Evolutionary conservation across 2,329 filamentous ascomycete genomes (phyloP), one percentile per base, ranked within the genome.

Genomic region (Colletotrichum ledebouriae): DNA sequence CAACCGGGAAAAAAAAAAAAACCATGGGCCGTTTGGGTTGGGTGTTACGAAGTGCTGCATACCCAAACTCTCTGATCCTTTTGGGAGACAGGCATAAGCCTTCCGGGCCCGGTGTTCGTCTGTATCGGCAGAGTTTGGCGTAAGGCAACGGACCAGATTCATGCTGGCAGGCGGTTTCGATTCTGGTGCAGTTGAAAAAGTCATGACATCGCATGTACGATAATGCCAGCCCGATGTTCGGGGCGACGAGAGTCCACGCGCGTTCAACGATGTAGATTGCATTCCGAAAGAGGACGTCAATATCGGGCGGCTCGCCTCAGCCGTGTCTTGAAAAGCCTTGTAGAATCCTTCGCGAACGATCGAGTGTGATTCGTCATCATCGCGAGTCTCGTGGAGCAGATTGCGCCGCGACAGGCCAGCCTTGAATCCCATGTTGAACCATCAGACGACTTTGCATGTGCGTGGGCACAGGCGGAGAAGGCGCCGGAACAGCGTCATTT

Each of bases 81-180:
- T 46, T 46, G 42, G 41, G n/a, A 33, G 29, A 12, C n/a, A 15
- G 11, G 37, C 47, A 55, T 47, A 44, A 59, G 57, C 57, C 57
- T 39, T 67, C 34, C 50, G 37, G 64, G 39, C 58, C 49, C 29
- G 60, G 64, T 50, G 50, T 67, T 67, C 64, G 52, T 67, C 52
- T 57, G 59, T 63, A 67, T 9, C 13, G 33, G 37, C 50, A 65
- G 37, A n/a, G 25, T 52, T 60, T 52, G 41, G n/a, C 10, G 12
- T 22, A 34, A 13, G 22, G 20, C 12, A 15, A 25, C 11, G n/a
- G 22, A 22, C 34, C 12, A 22, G 34, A 22, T n/a, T 49, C 42
- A 15, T 49, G 12, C 5, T n/a, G 12, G 20, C 17, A 25, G 50
- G 12, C 33, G 42, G 50, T 10, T 41, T 33, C 56, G 22, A n/a